Percentiles rank a stretch among this genome's conserved stretches.
phyloP scores from a whole-genome alignment of 805 yeast genomes.

The Pichia cabralensis region DNA sequence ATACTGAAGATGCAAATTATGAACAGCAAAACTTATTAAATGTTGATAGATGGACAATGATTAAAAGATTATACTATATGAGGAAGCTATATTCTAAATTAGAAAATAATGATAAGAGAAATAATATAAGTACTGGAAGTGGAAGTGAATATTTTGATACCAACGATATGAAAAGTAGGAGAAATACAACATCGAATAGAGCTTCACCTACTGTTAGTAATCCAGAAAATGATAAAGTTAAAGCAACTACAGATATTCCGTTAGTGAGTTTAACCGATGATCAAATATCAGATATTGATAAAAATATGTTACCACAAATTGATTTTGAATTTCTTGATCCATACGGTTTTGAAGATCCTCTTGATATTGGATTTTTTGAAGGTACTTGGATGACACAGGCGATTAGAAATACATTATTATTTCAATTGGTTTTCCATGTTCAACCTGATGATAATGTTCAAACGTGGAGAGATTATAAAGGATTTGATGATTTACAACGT shows the following conservation, averaged over 20 bases:
- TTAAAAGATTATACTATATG: constrained; percentile 61
- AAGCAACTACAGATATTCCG: constrained; percentile 16
- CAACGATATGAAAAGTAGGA: background rate
- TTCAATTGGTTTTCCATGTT: constrained; percentile 76
- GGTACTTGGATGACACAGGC: constrained; percentile 83
- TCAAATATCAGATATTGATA: constrained; percentile 32
- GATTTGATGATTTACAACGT: constrained; percentile 45
- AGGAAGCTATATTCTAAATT: constrained; percentile 53
- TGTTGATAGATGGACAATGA: constrained; percentile 57
- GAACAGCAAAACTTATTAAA: constrained; percentile 24
- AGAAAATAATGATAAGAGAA: constrained; percentile 2
- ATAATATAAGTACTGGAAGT: background rate
- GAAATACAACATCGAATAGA: constrained; percentile 2
- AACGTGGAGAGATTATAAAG: constrained; percentile 85
- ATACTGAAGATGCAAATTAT: constrained; percentile 17
- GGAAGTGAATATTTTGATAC: background rate
- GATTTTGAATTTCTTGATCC: constrained; percentile 61
- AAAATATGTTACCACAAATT: constrained; percentile 27
- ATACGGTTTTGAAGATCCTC: constrained; percentile 79
- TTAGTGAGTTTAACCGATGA: constrained; percentile 32
- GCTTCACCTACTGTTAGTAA: background rate
- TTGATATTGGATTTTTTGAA: constrained; percentile 70
- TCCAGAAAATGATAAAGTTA: background rate
- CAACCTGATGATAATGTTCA: constrained; percentile 93
- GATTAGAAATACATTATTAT: constrained; percentile 69